Base-by-base conservation (phyloP, 2,329 filamentous ascomycete genomes). In the Penicillium fuscoglaucum region DNA sequence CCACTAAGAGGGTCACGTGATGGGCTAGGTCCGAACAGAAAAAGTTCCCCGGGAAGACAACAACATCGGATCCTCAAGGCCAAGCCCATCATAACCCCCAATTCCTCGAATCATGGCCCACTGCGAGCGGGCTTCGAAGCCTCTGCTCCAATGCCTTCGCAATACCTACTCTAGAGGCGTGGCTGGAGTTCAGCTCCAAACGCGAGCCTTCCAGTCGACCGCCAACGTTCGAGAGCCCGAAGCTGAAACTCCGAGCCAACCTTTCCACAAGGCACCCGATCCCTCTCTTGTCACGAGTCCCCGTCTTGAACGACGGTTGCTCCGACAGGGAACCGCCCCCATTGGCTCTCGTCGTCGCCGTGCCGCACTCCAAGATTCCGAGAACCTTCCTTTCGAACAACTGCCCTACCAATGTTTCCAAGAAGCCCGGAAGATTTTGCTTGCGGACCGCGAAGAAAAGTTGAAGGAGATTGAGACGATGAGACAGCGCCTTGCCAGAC, bases 381-480 rank as follows among this genome's bases (percentile, higher is more conserved):
- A 83, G 61, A 84, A 88, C 68, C 79, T 96, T 50, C 91, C 93
- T 28, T 97, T 99, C 72, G 91, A 96, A 80, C 90, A 93, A 73
- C 81, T 99, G 66, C 95, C 95, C 19, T 99, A 96, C 79, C 93
- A 98, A 82, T 95, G 91, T 77, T 99, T 98, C 80, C 95, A 99
- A 78, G 93, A 97, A 79, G 95, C 95, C 41, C 86, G 93, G 62
- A 90, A 91, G 73, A 78, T 98, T 49, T 80, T 99, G 56, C 83
- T 87, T 53, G 85, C 85, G 55, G 95, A 99, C 74, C 86, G 93
- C 41, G 81, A 87, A 64, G 85, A 93, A 77, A 98, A 96, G 80
- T 69, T 98, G 51, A 79, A 82, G 60, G 81, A 87, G 69, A 93
- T 99, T 58, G 79, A 84, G 51, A 81, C 76, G 29, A 86, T 91